Base-by-base conservation (phyloP, 2,329 filamentous ascomycete species). In the Colletotrichum eremochloae region DNA sequence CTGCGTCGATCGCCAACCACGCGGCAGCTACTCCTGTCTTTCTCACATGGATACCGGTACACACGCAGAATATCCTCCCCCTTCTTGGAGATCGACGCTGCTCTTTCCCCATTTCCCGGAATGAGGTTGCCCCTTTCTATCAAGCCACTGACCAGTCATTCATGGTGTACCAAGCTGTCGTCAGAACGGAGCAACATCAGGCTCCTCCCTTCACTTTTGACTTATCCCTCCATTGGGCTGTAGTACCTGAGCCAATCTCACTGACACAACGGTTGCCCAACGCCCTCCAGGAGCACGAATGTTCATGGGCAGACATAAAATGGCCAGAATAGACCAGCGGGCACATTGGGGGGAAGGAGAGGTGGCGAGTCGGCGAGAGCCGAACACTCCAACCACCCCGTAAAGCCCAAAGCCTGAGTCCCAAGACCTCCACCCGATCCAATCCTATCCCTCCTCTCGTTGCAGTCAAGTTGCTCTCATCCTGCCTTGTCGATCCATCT, bases 361-460 rank as follows among this genome's bases (percentile, higher is more conserved):
- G 48, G 69, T 72, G 65, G 69, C 65, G 53, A 64, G 65, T 68
- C 69, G 58, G 58, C 68, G 69, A 63, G 60, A 63, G 65, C 69
- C 65, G 69, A 64, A 68, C 62, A 8, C 48, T 36, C 48, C 15
- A 15, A 12, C n/a, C n/a, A n/a, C 12, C 40, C 40, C 40, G 12
- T 9, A 50, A 46, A n/a, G 44, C 46, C n/a, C 2, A 48, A 48
- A 48, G 4, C 50, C 50, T 9, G 14, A 40, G 9, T 18, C 52
- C 52, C 36, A 40, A 33, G 46, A 12, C 50, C 50, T 44, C 18
- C 61, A 40, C 44, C 31, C 6, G n/a, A 18, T 44, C 56, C 36
- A 44, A 40, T 29, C 33, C 29, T 14, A 46, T 33, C 31, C 52
- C 50, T 11, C 40, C 31, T 15, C 56, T 12, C 56, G 60, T 53